Conservation (phyloP, 1,139 yeast species). For the Nakaseomyces sp. region DNA sequence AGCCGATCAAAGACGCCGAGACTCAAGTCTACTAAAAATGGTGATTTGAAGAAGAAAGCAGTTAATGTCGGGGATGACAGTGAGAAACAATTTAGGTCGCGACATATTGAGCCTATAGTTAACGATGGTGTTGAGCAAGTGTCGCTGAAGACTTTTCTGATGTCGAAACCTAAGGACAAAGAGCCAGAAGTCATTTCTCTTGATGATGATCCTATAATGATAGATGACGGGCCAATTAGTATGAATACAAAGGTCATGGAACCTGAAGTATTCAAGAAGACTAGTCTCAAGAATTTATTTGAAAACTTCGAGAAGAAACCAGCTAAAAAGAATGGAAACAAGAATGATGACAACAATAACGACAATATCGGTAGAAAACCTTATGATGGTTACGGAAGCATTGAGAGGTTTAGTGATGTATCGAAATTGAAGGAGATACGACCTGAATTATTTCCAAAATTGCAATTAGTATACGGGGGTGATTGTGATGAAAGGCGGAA, state of each 20-base stretch:
- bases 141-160: constrained; percentile 1
- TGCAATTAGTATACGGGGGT: neutral
- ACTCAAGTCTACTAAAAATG: neutral
- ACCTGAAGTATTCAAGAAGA: constrained; percentile 1
- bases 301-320: constrained; percentile 1
- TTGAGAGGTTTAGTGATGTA: neutral
- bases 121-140: neutral
- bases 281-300: constrained; percentile 1
- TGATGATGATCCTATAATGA: neutral
- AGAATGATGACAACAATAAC: neutral
- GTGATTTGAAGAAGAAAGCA: neutral
- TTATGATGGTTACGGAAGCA: neutral
- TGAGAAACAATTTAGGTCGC: neutral
- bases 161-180: constrained; percentile 1
- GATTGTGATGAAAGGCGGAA: neutral
- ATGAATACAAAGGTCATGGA: constrained; percentile 2
- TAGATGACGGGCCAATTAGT: constrained; percentile 2
- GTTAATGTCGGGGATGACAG: neutral
- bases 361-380: neutral
- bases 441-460: neutral
- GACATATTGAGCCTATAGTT: constrained; percentile 1
- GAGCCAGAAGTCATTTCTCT: neutral
- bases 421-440: constrained; percentile 1
- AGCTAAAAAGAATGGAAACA: neutral
- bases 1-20: constrained; percentile 1